phyloP scores from a whole-genome alignment of 169 alveolate genomes.

The Cryptosporidium tyzzeri region DNA sequence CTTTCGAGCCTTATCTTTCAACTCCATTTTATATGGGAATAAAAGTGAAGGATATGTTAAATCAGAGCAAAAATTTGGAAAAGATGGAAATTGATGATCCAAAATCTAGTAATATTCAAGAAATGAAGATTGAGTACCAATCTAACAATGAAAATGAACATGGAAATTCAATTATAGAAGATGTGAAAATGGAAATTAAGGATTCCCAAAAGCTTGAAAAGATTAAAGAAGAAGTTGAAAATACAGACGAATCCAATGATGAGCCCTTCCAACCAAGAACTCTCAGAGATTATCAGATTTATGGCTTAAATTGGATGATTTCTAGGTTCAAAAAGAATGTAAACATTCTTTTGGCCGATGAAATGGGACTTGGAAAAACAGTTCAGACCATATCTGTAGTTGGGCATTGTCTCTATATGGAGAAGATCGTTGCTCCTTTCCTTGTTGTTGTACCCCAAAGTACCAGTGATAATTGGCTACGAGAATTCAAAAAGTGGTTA shows the following conservation, averaged over 20 bases:
- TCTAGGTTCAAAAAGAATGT: conserved; percentile 93
- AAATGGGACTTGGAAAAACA: conserved; percentile 97
- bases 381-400: conserved; percentile 94
- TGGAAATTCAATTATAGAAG: neutral
- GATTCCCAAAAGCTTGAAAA: neutral
- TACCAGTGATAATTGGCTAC: conserved; percentile 96
- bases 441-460: conserved; percentile 96
- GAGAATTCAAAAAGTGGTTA: conserved; percentile 93
- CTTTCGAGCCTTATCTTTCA: conserved; percentile 89
- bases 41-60: conserved; percentile 11
- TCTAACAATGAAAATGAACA: neutral
- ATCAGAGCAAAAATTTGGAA: conserved; percentile 11
- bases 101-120: neutral
- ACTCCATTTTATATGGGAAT: conserved; percentile 87
- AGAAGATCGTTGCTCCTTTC: conserved; percentile 90
- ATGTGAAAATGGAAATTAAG: neutral
- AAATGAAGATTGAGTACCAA: neutral
- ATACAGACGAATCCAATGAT: neutral
- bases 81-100: conserved; percentile 53
- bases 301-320: conserved; percentile 96
- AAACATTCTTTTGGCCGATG: conserved; percentile 94
- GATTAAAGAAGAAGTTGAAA: neutral
- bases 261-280: conserved; percentile 76
- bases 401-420: conserved; percentile 89
- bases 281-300: conserved; percentile 94